Evolutionary conservation across 1,284 basidiomycete genomes (phyloP).

Genomic region (Laetiporus sulphureus): DNA sequence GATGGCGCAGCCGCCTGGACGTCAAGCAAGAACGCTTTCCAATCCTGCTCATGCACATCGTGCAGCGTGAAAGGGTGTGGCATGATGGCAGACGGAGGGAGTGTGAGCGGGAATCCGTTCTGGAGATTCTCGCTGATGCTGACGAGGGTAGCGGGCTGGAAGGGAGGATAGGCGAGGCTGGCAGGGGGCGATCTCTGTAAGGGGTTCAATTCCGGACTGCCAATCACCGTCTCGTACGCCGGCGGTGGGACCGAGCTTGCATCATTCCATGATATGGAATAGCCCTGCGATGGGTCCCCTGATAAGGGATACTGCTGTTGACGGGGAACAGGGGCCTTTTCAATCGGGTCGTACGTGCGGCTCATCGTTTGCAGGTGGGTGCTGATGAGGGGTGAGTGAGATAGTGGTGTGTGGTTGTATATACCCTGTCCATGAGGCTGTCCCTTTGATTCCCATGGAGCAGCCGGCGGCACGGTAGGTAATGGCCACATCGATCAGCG

Average conservation of each 20-base stretch:
- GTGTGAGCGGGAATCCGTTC: constrained; percentile 14
- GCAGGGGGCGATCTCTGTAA: constrained; percentile 13
- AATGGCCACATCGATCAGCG: too few relatives aligned
- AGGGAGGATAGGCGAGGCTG: constrained; percentile 10
- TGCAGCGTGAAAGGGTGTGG: constrained; percentile 35
- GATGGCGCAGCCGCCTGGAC: constrained; percentile 12
- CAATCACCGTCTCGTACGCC: constrained; percentile 1
- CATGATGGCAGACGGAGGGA: constrained; percentile 9
- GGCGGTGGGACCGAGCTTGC: neutral
- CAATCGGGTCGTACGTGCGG: too few relatives aligned
- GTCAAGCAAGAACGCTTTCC: constrained; percentile 24
- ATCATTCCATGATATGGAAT: neutral
- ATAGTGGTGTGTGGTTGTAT: too few relatives aligned
- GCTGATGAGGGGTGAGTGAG: too few relatives aligned
- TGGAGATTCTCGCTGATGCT: constrained; percentile 9
- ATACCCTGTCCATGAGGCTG: too few relatives aligned
- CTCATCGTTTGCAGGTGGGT: too few relatives aligned
- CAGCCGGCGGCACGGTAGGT: too few relatives aligned
- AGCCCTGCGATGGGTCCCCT: too few relatives aligned
- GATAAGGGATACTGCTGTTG: too few relatives aligned
- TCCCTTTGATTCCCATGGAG: too few relatives aligned
- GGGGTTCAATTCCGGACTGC: constrained; percentile 12
- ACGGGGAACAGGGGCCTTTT: too few relatives aligned
- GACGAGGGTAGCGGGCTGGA: constrained; percentile 12
- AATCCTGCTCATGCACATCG: constrained; percentile 35